phyloP scores from a whole-genome alignment of 2,329 filamentous ascomycete species.

The Chalaropsis ovoidea region DNA sequence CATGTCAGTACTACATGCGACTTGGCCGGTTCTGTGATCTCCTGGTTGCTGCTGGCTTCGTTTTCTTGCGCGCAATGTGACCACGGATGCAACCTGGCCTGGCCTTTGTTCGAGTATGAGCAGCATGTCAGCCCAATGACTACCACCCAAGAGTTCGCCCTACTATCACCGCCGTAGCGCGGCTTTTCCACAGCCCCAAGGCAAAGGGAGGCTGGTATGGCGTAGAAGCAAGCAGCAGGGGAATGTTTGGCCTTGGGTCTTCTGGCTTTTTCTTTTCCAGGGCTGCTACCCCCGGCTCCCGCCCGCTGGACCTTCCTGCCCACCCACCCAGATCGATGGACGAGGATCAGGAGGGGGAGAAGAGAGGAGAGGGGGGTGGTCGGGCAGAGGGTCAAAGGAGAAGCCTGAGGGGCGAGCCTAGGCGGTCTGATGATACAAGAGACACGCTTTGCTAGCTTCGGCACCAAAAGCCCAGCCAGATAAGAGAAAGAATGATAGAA shows the following conservation, averaged over 20 bases:
- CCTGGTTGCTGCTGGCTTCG: background rate
- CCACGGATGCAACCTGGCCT: background rate
- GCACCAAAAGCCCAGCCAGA: background rate
- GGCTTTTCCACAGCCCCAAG: background rate
- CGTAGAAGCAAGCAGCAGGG: background rate
- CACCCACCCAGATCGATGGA: background rate
- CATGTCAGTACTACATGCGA: background rate
- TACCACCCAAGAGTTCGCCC: background rate
- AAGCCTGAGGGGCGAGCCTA: background rate
- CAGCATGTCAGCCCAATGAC: background rate
- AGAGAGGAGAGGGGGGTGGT: background rate
- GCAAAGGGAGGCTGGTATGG: slow-evolving; percentile 3
- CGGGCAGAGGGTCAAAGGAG: background rate
- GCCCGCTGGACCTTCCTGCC: background rate
- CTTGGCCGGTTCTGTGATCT: background rate
- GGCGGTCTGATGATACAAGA: background rate
- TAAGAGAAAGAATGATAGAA: background rate
- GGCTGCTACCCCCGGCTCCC: background rate
- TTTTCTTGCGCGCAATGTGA: background rate
- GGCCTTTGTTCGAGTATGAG: background rate
- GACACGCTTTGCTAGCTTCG: background rate
- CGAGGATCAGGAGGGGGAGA: background rate
- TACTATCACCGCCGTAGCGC: background rate
- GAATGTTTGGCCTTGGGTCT: slow-evolving; percentile 4
- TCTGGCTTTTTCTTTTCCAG: background rate